phyloP scores from a whole-genome alignment of 345 rosid genomes.

The Sonneratia caseolaris region DNA sequence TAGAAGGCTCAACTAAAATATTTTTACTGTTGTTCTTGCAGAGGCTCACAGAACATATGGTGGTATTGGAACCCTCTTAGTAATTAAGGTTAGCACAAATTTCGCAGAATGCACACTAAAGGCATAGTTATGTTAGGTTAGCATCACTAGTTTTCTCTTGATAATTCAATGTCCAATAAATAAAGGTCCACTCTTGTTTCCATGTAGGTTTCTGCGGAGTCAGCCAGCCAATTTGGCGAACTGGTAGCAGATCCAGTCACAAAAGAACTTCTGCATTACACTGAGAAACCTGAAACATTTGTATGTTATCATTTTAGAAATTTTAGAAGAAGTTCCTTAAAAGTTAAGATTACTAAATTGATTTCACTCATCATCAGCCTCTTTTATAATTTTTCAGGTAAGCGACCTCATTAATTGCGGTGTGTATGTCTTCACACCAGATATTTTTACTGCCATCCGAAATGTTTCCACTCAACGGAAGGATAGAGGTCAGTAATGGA shows the following conservation, averaged over 20 bases:
- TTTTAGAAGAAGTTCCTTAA: not conserved
- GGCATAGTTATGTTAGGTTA: not conserved
- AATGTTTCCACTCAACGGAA: slow-evolving; percentile 56
- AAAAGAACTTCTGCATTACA: slow-evolving; percentile 86
- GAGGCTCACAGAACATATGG: slow-evolving; percentile 73
- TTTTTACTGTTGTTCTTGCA: slow-evolving; percentile 20
- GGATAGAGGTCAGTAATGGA: slow-evolving; percentile 53
- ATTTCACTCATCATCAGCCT: slow-evolving; percentile 1
- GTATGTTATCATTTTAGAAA: slow-evolving; percentile 30
- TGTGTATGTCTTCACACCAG: slow-evolving; percentile 75
- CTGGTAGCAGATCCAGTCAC: slow-evolving; percentile 82
- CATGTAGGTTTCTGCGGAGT: slow-evolving; percentile 76
- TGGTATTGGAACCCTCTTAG: slow-evolving; percentile 82
- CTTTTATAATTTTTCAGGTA: slow-evolving; percentile 42
- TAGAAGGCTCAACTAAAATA: slow-evolving; percentile 6
- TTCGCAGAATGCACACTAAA: not conserved
- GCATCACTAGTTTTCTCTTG: not conserved
- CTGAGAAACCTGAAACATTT: slow-evolving; percentile 94
- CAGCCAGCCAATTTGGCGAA: slow-evolving; percentile 90
- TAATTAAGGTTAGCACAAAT: slow-evolving; percentile 57
- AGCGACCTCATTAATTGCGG: slow-evolving; percentile 88
- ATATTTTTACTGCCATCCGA: slow-evolving; percentile 60
- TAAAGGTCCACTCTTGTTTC: not conserved
- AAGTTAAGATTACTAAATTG: slow-evolving; percentile 1
- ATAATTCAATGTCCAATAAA: not conserved